Base-by-base conservation (phyloP, 2,329 filamentous ascomycete genomes). In the Cladorrhinum sp. region DNA sequence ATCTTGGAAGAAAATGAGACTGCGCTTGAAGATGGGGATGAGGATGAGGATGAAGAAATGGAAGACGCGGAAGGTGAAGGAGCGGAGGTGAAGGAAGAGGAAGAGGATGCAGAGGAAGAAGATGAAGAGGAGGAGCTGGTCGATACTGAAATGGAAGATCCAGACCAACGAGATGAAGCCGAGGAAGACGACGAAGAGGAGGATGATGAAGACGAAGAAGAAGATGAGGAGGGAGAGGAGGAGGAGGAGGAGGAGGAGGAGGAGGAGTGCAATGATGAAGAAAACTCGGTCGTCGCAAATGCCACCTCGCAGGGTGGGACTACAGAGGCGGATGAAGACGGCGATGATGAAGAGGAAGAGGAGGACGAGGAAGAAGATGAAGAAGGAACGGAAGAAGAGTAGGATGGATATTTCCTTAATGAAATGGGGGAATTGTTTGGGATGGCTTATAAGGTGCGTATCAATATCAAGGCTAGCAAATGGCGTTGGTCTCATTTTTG, bases 241-340 rank as follows among this genome's bases (percentile, higher is more conserved):
- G 66, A 65, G 1, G 36, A 42, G 6, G 53, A 55, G 20, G 30
- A 55, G 16, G 33, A 56, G 21, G 16, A 28, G n/a, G 42, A 46
- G 5, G 42, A 46, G 5, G 42, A 46, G n/a, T 4, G 5, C 9
- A 4, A 46, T 18, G 54, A 57, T 14, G 54, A 46, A 57, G 36
- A 46, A 7, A 18, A 49, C 23, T 24, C 23, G 12, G 33, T 16
- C 33, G 12, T 36, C 14, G 33, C 33, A 12, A 9, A 36, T 36
- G 33, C 33, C 33, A 36, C 14, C 14, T 36, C 33, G 12, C 33
- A 36, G 12, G 33, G 9, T 9, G 33, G 8, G 3, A 36, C 9
- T 14, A 49, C 54, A 5, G 71, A 68, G 8, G 72, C 69, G 5
- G 71, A 71, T 16, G 70, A 68, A 26, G 72, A 72, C 3, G 69